Evolutionary conservation across 768 basidiomycete species (phyloP).

Genomic region (Melanogaster broomeanus): DNA sequence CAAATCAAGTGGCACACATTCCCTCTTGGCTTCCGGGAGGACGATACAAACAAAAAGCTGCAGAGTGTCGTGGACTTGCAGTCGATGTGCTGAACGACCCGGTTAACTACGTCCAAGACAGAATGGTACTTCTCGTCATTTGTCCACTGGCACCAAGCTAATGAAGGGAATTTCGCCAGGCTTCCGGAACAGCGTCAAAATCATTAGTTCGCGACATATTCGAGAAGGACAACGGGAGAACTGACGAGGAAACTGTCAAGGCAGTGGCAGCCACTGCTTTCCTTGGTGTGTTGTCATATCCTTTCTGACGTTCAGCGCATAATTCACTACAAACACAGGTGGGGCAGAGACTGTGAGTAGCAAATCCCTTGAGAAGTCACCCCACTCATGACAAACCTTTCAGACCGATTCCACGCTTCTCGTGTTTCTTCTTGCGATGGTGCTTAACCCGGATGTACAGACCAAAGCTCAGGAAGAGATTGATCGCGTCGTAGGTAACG

Average conservation of each 20-base stretch:
- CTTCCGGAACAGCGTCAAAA: slow-evolving; percentile 18
- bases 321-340: slow-evolving; percentile 12
- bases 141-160: neutral
- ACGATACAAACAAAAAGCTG: slow-evolving; percentile 19
- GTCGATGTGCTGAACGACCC: slow-evolving; percentile 21
- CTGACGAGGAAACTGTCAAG: slow-evolving; percentile 14
- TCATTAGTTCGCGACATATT: slow-evolving; percentile 25
- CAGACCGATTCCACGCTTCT: slow-evolving; percentile 17
- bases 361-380: neutral
- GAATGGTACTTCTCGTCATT: slow-evolving; percentile 16
- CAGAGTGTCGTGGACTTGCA: slow-evolving; percentile 22
- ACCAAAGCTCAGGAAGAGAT: slow-evolving; percentile 34
- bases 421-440: slow-evolving; percentile 36
- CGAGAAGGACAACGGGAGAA: neutral
- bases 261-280: slow-evolving; percentile 24
- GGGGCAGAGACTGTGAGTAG: slow-evolving; percentile 29
- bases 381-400: neutral
- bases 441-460: slow-evolving; percentile 33
- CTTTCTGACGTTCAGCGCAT: neutral
- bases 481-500: slow-evolving; percentile 29
- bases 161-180: slow-evolving; percentile 5
- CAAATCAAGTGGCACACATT: slow-evolving; percentile 21
- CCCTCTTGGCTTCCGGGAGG: slow-evolving; percentile 38
- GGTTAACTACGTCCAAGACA: slow-evolving; percentile 20
- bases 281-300: slow-evolving; percentile 14